Conservation (phyloP, 2,329 filamentous ascomycete species). For the Talaromyces albobiverticillius region DNA sequence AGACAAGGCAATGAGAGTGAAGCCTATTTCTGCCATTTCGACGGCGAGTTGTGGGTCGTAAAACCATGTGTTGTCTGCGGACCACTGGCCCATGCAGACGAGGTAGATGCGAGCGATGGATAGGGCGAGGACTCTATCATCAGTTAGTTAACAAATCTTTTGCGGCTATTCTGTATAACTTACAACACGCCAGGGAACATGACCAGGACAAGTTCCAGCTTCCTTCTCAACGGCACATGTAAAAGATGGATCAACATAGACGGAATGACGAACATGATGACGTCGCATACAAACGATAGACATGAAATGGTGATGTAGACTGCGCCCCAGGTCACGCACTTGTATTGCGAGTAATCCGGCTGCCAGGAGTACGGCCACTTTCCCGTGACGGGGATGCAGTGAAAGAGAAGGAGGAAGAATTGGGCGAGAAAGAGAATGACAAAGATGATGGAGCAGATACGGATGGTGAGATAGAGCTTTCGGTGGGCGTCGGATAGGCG, state of each 20-base stretch:
- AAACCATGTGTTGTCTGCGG: slow-evolving; percentile 49
- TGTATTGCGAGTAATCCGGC: slow-evolving; percentile 37
- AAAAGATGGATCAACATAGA: slow-evolving; percentile 47
- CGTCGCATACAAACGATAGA: slow-evolving; percentile 50
- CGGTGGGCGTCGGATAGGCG: slow-evolving; percentile 39
- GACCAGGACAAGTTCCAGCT: slow-evolving; percentile 49
- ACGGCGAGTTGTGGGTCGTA: slow-evolving; percentile 52
- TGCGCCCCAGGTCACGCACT: slow-evolving; percentile 50
- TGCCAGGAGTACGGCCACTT: slow-evolving; percentile 54
- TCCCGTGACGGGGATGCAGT: slow-evolving; percentile 51
- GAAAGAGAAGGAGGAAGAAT: slow-evolving; percentile 51
- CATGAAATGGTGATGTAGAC: slow-evolving; percentile 53
- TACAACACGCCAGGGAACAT: slow-evolving; percentile 51
- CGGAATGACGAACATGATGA: slow-evolving; percentile 52
- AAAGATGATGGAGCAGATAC: slow-evolving; percentile 6
- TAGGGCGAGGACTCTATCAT: slow-evolving; percentile 48
- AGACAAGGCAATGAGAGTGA: slow-evolving; percentile 51
- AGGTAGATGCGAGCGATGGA: slow-evolving; percentile 48
- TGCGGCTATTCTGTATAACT: slow-evolving; percentile 22
- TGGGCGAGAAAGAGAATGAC: slow-evolving; percentile 46
- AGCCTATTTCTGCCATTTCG: slow-evolving; percentile 51
- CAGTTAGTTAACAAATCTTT: background rate
- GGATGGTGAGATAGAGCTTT: slow-evolving; percentile 7
- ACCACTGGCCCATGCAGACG: slow-evolving; percentile 46
- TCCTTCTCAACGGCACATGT: slow-evolving; percentile 43